phyloP scores from a whole-genome alignment of 1,284 basidiomycete genomes.

The Mycena sp. region DNA sequence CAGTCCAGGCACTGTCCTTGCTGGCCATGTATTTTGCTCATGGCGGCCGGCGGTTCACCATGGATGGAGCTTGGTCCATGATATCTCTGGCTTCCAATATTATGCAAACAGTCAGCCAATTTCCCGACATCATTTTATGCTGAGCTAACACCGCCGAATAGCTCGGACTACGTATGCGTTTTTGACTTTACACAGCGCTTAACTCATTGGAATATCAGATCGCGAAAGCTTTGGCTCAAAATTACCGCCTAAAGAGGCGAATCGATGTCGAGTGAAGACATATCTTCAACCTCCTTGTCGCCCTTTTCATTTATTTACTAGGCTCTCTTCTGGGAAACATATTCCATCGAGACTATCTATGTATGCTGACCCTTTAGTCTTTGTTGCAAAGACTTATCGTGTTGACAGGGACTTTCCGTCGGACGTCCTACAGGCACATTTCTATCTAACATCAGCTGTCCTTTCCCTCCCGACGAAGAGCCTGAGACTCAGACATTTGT shows the following conservation, averaged over 20 bases:
- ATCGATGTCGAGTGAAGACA: conserved; percentile 17
- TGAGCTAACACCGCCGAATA: too few species aligned
- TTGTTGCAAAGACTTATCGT: not conserved
- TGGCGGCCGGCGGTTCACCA: conserved; percentile 33
- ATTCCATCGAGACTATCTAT: conserved; percentile 22
- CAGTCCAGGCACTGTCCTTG: conserved; percentile 27
- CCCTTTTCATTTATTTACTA: not conserved
- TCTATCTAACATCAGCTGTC: conserved; percentile 21
- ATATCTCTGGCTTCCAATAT: conserved; percentile 43
- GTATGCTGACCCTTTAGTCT: not conserved
- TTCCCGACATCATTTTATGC: too few species aligned
- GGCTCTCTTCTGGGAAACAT: conserved; percentile 27
- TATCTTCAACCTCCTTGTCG: not conserved
- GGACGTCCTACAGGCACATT: conserved; percentile 25
- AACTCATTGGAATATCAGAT: conserved; percentile 8
- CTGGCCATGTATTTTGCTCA: conserved; percentile 28
- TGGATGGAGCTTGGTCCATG: conserved; percentile 48
- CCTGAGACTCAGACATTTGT: conserved; percentile 11
- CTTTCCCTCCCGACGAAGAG: conserved; percentile 20
- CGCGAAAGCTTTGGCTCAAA: conserved; percentile 17
- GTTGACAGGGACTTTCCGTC: conserved; percentile 23
- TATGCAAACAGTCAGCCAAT: conserved; percentile 46
- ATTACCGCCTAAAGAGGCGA: not conserved
- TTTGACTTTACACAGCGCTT: not conserved
- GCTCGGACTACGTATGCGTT: conserved; percentile 23